A percentile compares a stretch with the other conserved stretches of the same genome.
Evolutionary conservation across 148 eudicot genomes (phyloP).

Genomic region (Vaccinium myrtillus): DNA sequence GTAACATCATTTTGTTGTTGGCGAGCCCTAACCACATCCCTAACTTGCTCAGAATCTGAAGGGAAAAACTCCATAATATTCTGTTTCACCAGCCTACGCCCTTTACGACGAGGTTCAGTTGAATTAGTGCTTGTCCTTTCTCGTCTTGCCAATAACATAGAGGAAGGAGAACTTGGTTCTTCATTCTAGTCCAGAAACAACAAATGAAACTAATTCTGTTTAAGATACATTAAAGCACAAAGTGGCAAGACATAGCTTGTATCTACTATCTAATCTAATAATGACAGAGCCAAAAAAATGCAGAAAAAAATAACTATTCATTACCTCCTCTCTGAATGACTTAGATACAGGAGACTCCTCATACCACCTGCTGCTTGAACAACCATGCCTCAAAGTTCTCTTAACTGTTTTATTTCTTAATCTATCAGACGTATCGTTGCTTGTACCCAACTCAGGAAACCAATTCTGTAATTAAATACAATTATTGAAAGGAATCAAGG

Average conservation of each 20-base stretch:
- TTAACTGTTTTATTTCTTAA: conserved; percentile 32
- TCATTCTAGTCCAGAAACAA: conserved; percentile 26
- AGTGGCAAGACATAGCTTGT: not conserved
- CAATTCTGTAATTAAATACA: conserved; percentile 33
- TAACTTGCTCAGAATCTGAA: conserved; percentile 17
- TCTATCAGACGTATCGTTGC: conserved; percentile 24
- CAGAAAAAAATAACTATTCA: not conserved
- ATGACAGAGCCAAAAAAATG: not conserved
- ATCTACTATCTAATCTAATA: no score
- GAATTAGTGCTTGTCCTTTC: conserved; percentile 29
- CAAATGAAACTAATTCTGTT: conserved; percentile 10
- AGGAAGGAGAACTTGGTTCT: conserved; percentile 24
- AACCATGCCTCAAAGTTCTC: conserved; percentile 20
- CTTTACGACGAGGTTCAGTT: conserved; percentile 37
- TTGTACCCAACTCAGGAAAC: conserved; percentile 36
- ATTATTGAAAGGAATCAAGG: conserved; percentile 1
- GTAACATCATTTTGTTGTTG: conserved; percentile 21
- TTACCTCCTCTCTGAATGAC: conserved; percentile 29
- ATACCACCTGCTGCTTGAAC: conserved; percentile 25
- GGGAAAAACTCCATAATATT: conserved; percentile 22
- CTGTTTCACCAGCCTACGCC: conserved; percentile 56
- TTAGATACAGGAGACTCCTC: conserved; percentile 22
- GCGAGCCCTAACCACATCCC: conserved; percentile 6
- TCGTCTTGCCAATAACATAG: conserved; percentile 24
- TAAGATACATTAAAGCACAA: not conserved